Percentiles rank a stretch among this genome's conserved stretches.
These are phyloP conservation scores for Rubroboletus satanas DNA, from an alignment of 768 basidiomycete genomes.

Conservation along the genomic window DNA sequence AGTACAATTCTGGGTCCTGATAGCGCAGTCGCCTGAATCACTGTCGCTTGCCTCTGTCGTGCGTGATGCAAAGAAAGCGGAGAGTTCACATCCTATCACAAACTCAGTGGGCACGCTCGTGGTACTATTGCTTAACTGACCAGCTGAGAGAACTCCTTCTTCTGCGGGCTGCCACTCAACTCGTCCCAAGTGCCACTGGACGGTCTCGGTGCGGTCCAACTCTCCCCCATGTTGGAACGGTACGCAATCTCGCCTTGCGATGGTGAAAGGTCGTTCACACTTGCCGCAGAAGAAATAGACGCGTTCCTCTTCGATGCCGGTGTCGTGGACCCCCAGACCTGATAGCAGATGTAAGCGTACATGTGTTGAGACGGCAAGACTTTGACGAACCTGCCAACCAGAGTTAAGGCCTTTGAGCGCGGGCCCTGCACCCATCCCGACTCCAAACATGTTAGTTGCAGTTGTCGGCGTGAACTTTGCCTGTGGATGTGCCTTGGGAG, in stretches of 20 bases:
- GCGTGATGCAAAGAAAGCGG: constrained; percentile 43
- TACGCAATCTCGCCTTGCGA: constrained; percentile 45
- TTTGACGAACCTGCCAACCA: constrained; percentile 61
- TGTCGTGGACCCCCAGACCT: constrained; percentile 59
- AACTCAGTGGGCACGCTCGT: constrained; percentile 11
- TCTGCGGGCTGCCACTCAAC: constrained; percentile 42
- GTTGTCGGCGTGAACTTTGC: constrained; percentile 43
- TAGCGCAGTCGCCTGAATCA: constrained; percentile 36
- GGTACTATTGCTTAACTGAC: constrained; percentile 33
- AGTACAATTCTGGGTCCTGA: constrained; percentile 40
- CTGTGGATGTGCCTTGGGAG: constrained; percentile 38
- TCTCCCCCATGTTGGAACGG: constrained; percentile 45
- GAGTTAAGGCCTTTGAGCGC: constrained; percentile 52
- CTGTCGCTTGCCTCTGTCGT: constrained; percentile 44
- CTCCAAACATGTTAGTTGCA: constrained; percentile 49
- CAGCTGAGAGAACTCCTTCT: constrained; percentile 47
- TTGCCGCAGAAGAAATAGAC: constrained; percentile 58
- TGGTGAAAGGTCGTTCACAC: constrained; percentile 46
- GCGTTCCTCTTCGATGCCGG: constrained; percentile 54
- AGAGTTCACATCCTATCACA: constrained; percentile 39
- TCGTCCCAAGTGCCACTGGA: constrained; percentile 63
- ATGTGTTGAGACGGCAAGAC: constrained; percentile 5
- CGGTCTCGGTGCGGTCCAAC: constrained; percentile 50
- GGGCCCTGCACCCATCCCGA: constrained; percentile 45
- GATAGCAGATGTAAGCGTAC: constrained; percentile 6